Percentiles rank a stretch among this genome's conserved stretches.
Evolutionary conservation across 805 yeast species (phyloP).

Genomic region (Metschnikowia similis): DNA sequence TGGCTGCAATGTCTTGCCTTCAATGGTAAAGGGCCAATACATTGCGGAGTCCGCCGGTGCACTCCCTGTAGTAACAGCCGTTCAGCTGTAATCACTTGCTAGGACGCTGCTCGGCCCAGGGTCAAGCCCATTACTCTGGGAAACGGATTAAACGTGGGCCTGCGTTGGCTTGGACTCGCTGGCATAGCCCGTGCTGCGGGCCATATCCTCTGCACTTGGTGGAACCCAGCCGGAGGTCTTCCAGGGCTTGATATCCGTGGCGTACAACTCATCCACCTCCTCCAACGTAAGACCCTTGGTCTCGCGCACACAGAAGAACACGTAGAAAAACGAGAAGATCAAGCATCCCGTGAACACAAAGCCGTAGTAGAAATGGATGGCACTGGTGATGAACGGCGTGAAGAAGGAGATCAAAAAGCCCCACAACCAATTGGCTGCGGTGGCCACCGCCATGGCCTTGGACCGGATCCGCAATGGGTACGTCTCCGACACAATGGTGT

Average conservation of each 20-base stretch:
- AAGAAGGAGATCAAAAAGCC: slow-evolving; percentile 60
- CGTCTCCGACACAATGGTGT: slow-evolving; percentile 61
- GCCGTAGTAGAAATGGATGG: slow-evolving; percentile 65
- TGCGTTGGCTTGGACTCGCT: slow-evolving; percentile 27
- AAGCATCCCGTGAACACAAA: slow-evolving; percentile 63
- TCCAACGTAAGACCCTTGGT: slow-evolving; percentile 80
- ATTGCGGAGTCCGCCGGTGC: too few species aligned
- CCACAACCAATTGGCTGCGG: slow-evolving; percentile 64
- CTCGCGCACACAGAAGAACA: slow-evolving; percentile 69
- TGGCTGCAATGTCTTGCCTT: too few species aligned
- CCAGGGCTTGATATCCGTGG: slow-evolving; percentile 36
- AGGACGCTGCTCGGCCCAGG: too few species aligned
- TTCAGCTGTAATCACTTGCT: too few species aligned
- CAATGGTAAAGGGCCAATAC: too few species aligned
- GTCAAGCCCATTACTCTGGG: background rate
- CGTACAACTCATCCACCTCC: slow-evolving; percentile 72
- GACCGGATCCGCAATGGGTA: slow-evolving; percentile 64
- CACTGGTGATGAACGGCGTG: slow-evolving; percentile 59
- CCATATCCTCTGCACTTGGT: slow-evolving; percentile 34
- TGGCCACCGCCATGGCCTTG: slow-evolving; percentile 60
- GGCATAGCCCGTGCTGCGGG: slow-evolving; percentile 36
- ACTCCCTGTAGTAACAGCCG: too few species aligned
- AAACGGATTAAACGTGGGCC: slow-evolving; percentile 6
- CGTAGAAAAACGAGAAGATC: slow-evolving; percentile 60
- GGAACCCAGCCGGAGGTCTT: slow-evolving; percentile 50